These are phyloP conservation scores for Carallia brachiata DNA, from an alignment of 345 rosid species.

Conservation along the genomic window DNA sequence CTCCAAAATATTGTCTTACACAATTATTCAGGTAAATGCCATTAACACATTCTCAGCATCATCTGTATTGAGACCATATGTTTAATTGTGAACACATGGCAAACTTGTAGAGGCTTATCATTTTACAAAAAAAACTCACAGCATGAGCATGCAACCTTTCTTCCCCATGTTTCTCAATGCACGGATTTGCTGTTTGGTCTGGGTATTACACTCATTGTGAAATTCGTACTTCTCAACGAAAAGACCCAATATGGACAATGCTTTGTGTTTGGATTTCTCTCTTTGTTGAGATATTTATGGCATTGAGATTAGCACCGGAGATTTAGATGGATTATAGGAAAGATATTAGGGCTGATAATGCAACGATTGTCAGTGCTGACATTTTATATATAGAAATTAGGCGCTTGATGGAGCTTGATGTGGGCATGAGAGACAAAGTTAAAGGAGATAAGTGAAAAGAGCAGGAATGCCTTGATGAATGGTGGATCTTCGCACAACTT, in stretches of 20 bases:
- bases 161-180: neutral
- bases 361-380: conserved; percentile 19
- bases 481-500: conserved; percentile 41
- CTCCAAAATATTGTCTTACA: neutral
- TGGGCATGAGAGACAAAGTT: conserved; percentile 30
- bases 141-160: neutral
- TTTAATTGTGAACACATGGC: neutral
- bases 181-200: neutral
- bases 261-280: neutral
- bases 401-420: conserved; percentile 30
- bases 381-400: conserved; percentile 33
- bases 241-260: neutral
- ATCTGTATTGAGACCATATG: neutral
- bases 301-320: conserved; percentile 42
- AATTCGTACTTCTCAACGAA: too few species aligned
- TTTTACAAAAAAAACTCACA: neutral
- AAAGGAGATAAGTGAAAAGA: conserved; percentile 26
- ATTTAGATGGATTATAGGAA: conserved; percentile 42
- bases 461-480: conserved; percentile 28
- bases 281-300: conserved; percentile 42
- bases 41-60: neutral
- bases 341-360: neutral
- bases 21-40: conserved; percentile 15
- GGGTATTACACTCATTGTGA: neutral
- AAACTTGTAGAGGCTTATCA: neutral